These are phyloP conservation scores for Botrytis sinoallii DNA, from an alignment of 2,329 filamentous ascomycete genomes.

Conservation along the genomic window DNA sequence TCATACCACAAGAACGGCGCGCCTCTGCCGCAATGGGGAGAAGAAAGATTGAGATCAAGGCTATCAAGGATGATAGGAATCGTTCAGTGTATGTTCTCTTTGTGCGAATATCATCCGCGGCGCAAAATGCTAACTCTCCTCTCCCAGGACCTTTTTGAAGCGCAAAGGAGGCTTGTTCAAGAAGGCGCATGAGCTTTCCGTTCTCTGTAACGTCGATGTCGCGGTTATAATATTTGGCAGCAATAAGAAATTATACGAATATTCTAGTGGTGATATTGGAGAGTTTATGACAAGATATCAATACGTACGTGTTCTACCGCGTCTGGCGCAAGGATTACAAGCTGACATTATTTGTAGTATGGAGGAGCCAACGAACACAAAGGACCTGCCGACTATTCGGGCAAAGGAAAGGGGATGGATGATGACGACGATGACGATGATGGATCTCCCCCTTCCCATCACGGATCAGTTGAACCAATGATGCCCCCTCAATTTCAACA, in stretches of 20 bases:
- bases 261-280: slow-evolving; percentile 89
- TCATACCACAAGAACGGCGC: slow-evolving; percentile 35
- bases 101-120: slow-evolving; percentile 10
- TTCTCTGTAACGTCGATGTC: slow-evolving; percentile 96
- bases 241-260: slow-evolving; percentile 99
- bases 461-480: slow-evolving; percentile 50
- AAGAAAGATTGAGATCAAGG: slow-evolving; percentile 99
- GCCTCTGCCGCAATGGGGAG: slow-evolving; percentile 69
- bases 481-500: slow-evolving; percentile 69
- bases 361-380: slow-evolving; percentile 94
- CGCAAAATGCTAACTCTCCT: slow-evolving; percentile 19
- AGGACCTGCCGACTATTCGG: slow-evolving; percentile 87
- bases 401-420: slow-evolving; percentile 65
- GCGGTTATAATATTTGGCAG: slow-evolving; percentile 98
- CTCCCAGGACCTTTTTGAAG: slow-evolving; percentile 85
- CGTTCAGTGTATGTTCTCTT: slow-evolving; percentile 74
- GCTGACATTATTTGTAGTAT: slow-evolving; percentile 57
- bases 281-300: slow-evolving; percentile 85
- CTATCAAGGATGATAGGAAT: slow-evolving; percentile 97
- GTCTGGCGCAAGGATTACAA: slow-evolving; percentile 2
- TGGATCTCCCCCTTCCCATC: slow-evolving; percentile 57
- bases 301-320: slow-evolving; percentile 65
- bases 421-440: slow-evolving; percentile 73
- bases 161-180: slow-evolving; percentile 98
- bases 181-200: slow-evolving; percentile 97